phyloP scores from a whole-genome alignment of 768 basidiomycete genomes.

The Lactarius vividus region DNA sequence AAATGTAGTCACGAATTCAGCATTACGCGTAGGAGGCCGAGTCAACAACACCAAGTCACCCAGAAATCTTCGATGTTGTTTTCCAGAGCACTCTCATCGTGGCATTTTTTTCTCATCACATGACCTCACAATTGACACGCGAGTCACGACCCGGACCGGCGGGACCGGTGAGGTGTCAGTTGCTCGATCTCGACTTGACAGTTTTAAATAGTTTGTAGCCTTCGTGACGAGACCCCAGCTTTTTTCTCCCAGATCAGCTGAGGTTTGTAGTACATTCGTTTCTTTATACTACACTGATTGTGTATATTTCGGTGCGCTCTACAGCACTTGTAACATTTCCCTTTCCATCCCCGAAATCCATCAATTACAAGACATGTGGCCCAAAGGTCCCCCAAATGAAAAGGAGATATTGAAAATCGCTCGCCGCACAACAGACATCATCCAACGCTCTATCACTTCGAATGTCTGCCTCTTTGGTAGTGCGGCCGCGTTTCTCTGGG shows the following conservation, averaged over 20 bases:
- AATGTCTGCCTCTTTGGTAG: conserved; percentile 19
- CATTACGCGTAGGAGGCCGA: too few relatives aligned
- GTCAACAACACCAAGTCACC: too few relatives aligned
- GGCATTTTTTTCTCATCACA: too few relatives aligned
- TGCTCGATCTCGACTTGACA: background rate
- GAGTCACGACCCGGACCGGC: too few relatives aligned
- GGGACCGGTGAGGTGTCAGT: background rate
- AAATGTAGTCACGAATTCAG: too few relatives aligned
- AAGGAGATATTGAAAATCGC: conserved; percentile 16
- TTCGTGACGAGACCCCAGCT: background rate
- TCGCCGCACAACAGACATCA: conserved; percentile 17
- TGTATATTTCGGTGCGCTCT: background rate
- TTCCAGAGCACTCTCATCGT: too few relatives aligned
- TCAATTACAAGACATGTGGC: background rate
- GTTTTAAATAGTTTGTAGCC: background rate
- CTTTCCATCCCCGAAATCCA: background rate
- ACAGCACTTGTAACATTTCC: background rate
- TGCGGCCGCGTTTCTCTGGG: conserved; percentile 11
- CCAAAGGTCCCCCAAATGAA: conserved; percentile 4
- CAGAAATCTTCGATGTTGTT: too few relatives aligned
- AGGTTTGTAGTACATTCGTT: background rate
- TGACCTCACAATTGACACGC: too few relatives aligned
- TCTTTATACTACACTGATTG: background rate
- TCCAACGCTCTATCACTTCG: background rate
- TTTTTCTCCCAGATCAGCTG: background rate